Evolutionary conservation across 2,329 filamentous ascomycete genomes (phyloP), one percentile per base, ranked within the genome.

Genomic region (Aspergillus sp.): DNA sequence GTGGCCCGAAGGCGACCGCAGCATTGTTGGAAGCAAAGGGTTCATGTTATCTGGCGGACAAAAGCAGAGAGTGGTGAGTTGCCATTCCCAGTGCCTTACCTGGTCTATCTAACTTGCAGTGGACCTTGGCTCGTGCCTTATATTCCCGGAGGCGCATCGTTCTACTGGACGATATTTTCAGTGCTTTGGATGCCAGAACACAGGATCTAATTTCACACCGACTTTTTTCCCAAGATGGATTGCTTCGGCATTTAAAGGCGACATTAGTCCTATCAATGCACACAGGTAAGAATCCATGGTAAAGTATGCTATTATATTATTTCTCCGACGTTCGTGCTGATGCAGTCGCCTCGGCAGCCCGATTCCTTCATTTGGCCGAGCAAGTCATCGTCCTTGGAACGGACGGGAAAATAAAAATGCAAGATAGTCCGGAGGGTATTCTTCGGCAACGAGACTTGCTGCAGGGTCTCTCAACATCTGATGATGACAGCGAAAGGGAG

Each of bases 31-130:
- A n/a, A 70, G 66, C 41, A 63, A 64, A 47, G 70, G 70, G 43
- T 62, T 68, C 40, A 59, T 62, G 33, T 54, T 73, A 38, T 71
- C 68, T 53, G 70, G 70, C 43, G 71, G 71, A 9, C 71, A 73
- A 49, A 70, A 64, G 49, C 67, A 71, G 47, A 71, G 47, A 47
- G 7, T 41, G 61, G 66, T 19, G 19, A 19, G 19, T 19, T 19
- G 19, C 19, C 19, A 19, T 19, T 19, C 19, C 19, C 19, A 19
- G 19, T 19, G 19, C 19, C 19, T 19, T 19, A 19, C 19, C 19
- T 19, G 19, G 19, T 19, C 19, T 19, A 19, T 19, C 19, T 19
- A 19, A 19, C 19, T 19, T 19, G 19, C 19, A 19, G 19, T 19
- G 19, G 19, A 19, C 49, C 10, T 46, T 57, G 3, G 55, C 53